Base-by-base conservation (phyloP, 2,329 filamentous ascomycete genomes). In the Microdochium nivale region DNA sequence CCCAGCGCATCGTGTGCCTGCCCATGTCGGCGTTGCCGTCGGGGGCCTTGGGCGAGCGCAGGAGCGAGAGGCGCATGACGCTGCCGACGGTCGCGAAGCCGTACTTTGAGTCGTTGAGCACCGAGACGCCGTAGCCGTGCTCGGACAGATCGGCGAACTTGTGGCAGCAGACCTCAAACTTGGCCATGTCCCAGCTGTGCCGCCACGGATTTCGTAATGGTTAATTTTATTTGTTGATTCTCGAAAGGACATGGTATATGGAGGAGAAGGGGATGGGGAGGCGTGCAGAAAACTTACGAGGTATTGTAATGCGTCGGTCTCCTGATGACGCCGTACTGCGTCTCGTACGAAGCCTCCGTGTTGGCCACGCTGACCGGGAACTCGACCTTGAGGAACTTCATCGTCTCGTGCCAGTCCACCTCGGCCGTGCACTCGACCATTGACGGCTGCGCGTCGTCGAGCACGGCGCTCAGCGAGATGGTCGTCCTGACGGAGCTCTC, bases 241-340 rank as follows among this genome's bases (percentile, higher is more conserved):
- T 19, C n/a, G 33, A 16, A 14, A 5, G 14, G 27, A 5, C 5
- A 30, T 30, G 11, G 11, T 11, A 30, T 5, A 11, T 5, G 11
- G 27, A 11, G 33, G 4, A 4, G 33, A 14, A 33, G 16, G 32
- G 16, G 32, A 33, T 33, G 32, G 16, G 32, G 4, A 19, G 35
- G 16, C 13, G 5, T 4, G 19, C 14, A 40, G 19, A 8, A 33
- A 7, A 44, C 40, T 44, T 23, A 44, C 40, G 40, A 44, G 7
- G 94, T 99, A 72, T 99, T 99, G 79, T 96, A 97, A 71, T 99
- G 94, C 0, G 94, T 99, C 2, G 94, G 92, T 30, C 94, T 82
- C 59, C 83, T 83, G 55, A 94, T 85, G 59, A 96, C 83, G 60
- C 92, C 92, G 63, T 89, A 97, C 62, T 96, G 91, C 8, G 90